phyloP scores from a whole-genome alignment of 495 filamentous ascomycete species.

The Podospora didyma region DNA sequence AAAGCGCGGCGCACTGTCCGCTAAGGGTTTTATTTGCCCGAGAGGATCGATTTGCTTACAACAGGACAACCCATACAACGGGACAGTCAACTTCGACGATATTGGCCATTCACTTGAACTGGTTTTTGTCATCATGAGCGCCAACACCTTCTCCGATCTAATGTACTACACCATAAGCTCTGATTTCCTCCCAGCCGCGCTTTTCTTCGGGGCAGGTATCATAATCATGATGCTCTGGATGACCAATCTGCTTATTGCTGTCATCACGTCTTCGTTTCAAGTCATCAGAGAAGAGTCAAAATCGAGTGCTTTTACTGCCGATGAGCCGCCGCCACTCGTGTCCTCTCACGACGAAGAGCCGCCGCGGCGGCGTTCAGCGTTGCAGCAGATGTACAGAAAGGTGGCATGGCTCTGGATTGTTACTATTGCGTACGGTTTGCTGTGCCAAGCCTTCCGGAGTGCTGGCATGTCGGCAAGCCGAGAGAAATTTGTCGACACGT shows the following conservation, averaged over 20 bases:
- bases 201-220: constrained; percentile 82
- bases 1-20: constrained; percentile 34
- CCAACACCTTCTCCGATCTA: constrained; percentile 91
- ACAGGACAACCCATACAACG: constrained; percentile 73
- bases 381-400: constrained; percentile 69
- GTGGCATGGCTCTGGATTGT: constrained; percentile 75
- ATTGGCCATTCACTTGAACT: constrained; percentile 85
- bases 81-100: constrained; percentile 92
- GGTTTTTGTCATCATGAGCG: constrained; percentile 98
- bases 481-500: constrained; percentile 48
- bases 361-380: constrained; percentile 44
- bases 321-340: constrained; percentile 48
- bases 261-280: constrained; percentile 98
- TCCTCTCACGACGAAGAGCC: constrained; percentile 40
- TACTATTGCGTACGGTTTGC: constrained; percentile 71
- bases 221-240: constrained; percentile 96
- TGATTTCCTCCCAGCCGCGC: constrained; percentile 79
- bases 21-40: constrained; percentile 93
- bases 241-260: constrained; percentile 92
- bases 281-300: constrained; percentile 96
- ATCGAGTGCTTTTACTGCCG: constrained; percentile 83
- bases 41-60: constrained; percentile 76
- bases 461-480: constrained; percentile 61
- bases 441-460: constrained; percentile 71
- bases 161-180: constrained; percentile 90